Percentiles rank a stretch among this genome's conserved stretches.
These are phyloP conservation scores for Manihot esculenta DNA, from an alignment of 441 rosid species.

Conservation along the genomic window DNA sequence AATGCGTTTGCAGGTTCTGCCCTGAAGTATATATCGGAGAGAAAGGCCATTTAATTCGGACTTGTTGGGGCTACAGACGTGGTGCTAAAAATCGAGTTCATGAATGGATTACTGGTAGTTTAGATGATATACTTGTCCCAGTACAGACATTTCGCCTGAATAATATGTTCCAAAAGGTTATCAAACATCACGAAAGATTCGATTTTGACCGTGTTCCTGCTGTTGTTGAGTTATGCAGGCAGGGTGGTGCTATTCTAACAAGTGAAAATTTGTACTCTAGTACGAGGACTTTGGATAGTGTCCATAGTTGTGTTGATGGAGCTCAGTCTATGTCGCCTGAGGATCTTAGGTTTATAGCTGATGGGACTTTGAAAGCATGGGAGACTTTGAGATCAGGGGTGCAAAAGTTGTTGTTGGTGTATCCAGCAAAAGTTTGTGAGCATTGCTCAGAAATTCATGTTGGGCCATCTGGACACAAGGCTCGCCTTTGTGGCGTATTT, in stretches of 20 bases:
- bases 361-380: conserved; percentile 69
- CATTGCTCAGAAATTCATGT: conserved; percentile 77
- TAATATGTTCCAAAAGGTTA: conserved; percentile 56
- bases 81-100: conserved; percentile 62
- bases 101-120: conserved; percentile 71
- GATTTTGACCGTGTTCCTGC: conserved; percentile 78
- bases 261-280: conserved; percentile 29
- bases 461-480: conserved; percentile 79
- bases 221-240: conserved; percentile 74
- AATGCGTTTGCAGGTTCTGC: conserved; percentile 57
- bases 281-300: conserved; percentile 18
- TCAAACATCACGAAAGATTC: conserved; percentile 66
- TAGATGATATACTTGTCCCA: conserved; percentile 65
- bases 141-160: conserved; percentile 60
- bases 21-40: conserved; percentile 75
- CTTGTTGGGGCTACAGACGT: conserved; percentile 62
- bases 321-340: conserved; percentile 36
- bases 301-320: conserved; percentile 26
- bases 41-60: conserved; percentile 74
- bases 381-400: conserved; percentile 59
- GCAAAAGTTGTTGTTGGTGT: conserved; percentile 54
- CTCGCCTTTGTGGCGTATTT: conserved; percentile 73
- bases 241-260: conserved; percentile 61
- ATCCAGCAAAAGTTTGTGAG: conserved; percentile 74
- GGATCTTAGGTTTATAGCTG: conserved; percentile 47